Percentiles rank a stretch among this genome's conserved stretches.
These are phyloP conservation scores for Bipolaris gigantea DNA, from an alignment of 2,329 filamentous ascomycete species.

Conservation along the genomic window DNA sequence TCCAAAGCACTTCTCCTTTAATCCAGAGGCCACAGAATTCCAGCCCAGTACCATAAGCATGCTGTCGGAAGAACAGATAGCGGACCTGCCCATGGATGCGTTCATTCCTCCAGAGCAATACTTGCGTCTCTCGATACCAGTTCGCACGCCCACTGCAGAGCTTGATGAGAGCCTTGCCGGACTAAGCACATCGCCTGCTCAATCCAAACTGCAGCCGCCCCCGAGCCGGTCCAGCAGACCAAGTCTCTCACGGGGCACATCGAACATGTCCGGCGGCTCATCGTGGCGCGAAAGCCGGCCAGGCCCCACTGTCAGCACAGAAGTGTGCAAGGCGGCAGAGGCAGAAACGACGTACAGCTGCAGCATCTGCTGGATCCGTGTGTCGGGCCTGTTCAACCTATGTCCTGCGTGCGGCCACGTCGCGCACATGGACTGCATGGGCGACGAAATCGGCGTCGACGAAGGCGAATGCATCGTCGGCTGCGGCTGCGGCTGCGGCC, in stretches of 20 bases:
- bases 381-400: slow-evolving; percentile 40
- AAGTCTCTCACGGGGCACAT: slow-evolving; percentile 32
- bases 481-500: slow-evolving; percentile 34
- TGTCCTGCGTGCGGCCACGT: slow-evolving; percentile 44
- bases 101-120: slow-evolving; percentile 32
- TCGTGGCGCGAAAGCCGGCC: slow-evolving; percentile 18
- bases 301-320: slow-evolving; percentile 9
- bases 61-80: slow-evolving; percentile 19
- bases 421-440: slow-evolving; percentile 44
- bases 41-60: slow-evolving; percentile 26
- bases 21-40: slow-evolving; percentile 43
- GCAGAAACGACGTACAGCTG: slow-evolving; percentile 36
- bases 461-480: slow-evolving; percentile 38
- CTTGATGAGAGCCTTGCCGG: slow-evolving; percentile 23
- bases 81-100: slow-evolving; percentile 17
- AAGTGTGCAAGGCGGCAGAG: slow-evolving; percentile 16
- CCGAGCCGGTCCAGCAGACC: slow-evolving; percentile 17
- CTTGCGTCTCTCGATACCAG: slow-evolving; percentile 36
- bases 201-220: slow-evolving; percentile 22
- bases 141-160: slow-evolving; percentile 21
- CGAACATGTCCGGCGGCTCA: slow-evolving; percentile 32
- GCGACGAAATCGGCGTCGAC: slow-evolving; percentile 26
- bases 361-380: slow-evolving; percentile 45
- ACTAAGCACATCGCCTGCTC: slow-evolving; percentile 21
- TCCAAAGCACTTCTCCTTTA: slow-evolving; percentile 39